These are phyloP conservation scores for Actinomortierella wolfii DNA, from an alignment of 371 early-diverging fungal species.

Conservation along the genomic window DNA sequence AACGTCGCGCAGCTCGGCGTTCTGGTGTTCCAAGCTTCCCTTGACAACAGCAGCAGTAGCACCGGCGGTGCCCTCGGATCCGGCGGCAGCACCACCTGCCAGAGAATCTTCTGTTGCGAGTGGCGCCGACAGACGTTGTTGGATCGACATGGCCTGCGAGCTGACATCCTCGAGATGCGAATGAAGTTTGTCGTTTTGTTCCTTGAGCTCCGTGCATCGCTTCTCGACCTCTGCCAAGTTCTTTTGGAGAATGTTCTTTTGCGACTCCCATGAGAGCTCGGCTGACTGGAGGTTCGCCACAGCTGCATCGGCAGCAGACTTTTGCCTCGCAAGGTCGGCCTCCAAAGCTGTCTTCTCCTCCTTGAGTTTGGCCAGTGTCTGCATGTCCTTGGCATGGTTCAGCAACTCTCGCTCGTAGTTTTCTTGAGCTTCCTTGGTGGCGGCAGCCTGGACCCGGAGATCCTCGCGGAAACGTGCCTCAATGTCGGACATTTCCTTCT, in stretches of 20 bases:
- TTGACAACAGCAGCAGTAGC: neutral
- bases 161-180: slow-evolving; percentile 70
- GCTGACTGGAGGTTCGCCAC: slow-evolving; percentile 46
- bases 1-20: slow-evolving; percentile 62
- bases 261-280: slow-evolving; percentile 52
- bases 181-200: slow-evolving; percentile 71
- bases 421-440: slow-evolving; percentile 50
- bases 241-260: slow-evolving; percentile 50
- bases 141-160: slow-evolving; percentile 48
- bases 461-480: slow-evolving; percentile 43
- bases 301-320: slow-evolving; percentile 36
- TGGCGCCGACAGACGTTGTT: slow-evolving; percentile 35
- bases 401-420: slow-evolving; percentile 61
- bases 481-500: slow-evolving; percentile 23
- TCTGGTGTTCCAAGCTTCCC: slow-evolving; percentile 27
- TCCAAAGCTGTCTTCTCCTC: slow-evolving; percentile 24
- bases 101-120: slow-evolving; percentile 1
- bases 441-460: slow-evolving; percentile 43
- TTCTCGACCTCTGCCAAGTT: slow-evolving; percentile 49
- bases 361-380: slow-evolving; percentile 43
- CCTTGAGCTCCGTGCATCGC: slow-evolving; percentile 55
- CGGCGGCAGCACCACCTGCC: slow-evolving; percentile 5
- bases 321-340: slow-evolving; percentile 12
- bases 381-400: slow-evolving; percentile 57
- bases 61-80: slow-evolving; percentile 4